These are phyloP conservation scores for Cryptosporidium sp. DNA, from an alignment of 169 alveolate species.

Conservation along the genomic window DNA sequence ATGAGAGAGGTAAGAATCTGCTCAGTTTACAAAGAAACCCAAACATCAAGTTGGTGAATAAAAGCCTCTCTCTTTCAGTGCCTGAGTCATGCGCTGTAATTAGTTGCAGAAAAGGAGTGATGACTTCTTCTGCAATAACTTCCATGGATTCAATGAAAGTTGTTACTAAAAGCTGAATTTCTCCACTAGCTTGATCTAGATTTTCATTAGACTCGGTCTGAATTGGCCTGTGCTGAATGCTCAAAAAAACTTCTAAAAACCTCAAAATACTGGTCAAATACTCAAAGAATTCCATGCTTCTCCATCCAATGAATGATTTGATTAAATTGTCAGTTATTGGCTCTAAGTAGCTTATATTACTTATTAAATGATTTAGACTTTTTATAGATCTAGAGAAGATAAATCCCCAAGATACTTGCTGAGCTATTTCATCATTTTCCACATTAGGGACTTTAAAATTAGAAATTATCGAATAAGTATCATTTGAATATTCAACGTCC, in stretches of 20 bases:
- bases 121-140: constrained; percentile 7
- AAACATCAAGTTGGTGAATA: constrained; percentile 20
- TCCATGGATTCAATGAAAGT: constrained; percentile 20
- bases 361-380: background rate
- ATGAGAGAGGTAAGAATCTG: constrained; percentile 30
- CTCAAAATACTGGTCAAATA: constrained; percentile 26
- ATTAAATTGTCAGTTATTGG: background rate
- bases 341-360: background rate
- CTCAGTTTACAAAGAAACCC: constrained; percentile 14
- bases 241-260: constrained; percentile 7
- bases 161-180: constrained; percentile 10
- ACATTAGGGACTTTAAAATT: constrained; percentile 14
- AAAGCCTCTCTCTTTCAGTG: background rate
- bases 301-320: constrained; percentile 32
- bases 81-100: background rate
- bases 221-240: constrained; percentile 43
- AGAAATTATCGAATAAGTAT: constrained; percentile 27
- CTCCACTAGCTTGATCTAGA: background rate
- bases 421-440: background rate
- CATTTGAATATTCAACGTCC: constrained; percentile 23
- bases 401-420: constrained; percentile 37
- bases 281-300: constrained; percentile 3
- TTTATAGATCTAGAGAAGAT: constrained; percentile 6
- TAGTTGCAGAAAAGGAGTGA: constrained; percentile 1
- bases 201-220: background rate